A percentile compares a stretch with the other conserved stretches of the same genome.
Conservation (phyloP, 805 yeast genomes). For the Hanseniaspora hatyaiensis region DNA sequence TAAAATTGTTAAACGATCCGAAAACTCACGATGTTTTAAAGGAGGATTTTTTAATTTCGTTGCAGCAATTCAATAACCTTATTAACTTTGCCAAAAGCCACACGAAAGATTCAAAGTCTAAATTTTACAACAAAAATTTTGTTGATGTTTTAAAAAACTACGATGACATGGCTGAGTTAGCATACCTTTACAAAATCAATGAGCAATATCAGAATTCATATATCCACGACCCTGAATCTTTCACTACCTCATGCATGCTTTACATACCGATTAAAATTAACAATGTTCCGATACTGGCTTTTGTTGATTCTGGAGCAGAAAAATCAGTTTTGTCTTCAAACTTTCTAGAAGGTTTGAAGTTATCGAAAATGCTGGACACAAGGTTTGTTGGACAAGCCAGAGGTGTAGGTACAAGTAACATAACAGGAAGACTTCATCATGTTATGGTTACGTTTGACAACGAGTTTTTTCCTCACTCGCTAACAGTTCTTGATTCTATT, state of each 20-base stretch:
- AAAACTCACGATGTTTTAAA: slow-evolving; percentile 12
- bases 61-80: slow-evolving; percentile 4
- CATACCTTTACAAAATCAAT: slow-evolving; percentile 54
- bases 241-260: slow-evolving; percentile 72
- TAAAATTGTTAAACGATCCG: slow-evolving; percentile 8
- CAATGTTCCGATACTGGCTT: slow-evolving; percentile 72
- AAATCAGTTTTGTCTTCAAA: slow-evolving; percentile 69
- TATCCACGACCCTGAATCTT: slow-evolving; percentile 83
- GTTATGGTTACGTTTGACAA: slow-evolving; percentile 73
- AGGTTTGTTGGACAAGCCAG: slow-evolving; percentile 71
- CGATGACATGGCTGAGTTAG: slow-evolving; percentile 7
- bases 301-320: slow-evolving; percentile 96
- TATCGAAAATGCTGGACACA: slow-evolving; percentile 62
- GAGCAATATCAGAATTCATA: slow-evolving; percentile 70
- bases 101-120: slow-evolving; percentile 1
- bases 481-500: slow-evolving; percentile 56
- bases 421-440: slow-evolving; percentile 76
- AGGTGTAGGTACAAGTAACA: slow-evolving; percentile 78
- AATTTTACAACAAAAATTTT: slow-evolving; percentile 9
- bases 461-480: slow-evolving; percentile 51
- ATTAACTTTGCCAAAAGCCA: slow-evolving; percentile 15
- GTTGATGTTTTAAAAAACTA: slow-evolving; percentile 11
- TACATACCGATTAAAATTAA: slow-evolving; percentile 69
- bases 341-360: slow-evolving; percentile 61
- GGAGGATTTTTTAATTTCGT: slow-evolving; percentile 13